A percentile compares a stretch with the other conserved stretches of the same genome.
These are phyloP conservation scores for Solidago caesia DNA, from an alignment of 129 eudicot genomes.

Conservation along the genomic window DNA sequence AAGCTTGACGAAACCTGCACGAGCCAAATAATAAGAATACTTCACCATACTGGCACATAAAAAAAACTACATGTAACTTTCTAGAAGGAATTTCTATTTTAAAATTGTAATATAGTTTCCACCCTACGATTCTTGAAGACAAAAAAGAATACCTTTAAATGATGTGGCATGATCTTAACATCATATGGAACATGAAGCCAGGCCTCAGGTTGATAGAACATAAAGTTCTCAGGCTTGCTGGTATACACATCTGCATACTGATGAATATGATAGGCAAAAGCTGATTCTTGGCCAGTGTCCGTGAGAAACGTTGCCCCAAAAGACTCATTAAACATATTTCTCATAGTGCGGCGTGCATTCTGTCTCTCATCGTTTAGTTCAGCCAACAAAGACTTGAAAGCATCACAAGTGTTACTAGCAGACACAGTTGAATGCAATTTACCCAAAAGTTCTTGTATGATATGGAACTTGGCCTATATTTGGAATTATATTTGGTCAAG, in stretches of 20 bases:
- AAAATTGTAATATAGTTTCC: not conserved
- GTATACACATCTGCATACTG: conserved; percentile 95
- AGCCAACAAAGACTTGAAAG: conserved; percentile 56
- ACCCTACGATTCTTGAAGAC: not conserved
- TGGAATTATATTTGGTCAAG: conserved; percentile 7
- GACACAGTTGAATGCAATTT: conserved; percentile 72
- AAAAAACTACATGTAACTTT: not conserved
- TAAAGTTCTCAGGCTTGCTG: conserved; percentile 92
- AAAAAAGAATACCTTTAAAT: conserved; percentile 60
- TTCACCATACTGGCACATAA: not conserved
- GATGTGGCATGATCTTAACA: conserved; percentile 98
- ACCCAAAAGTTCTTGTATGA: conserved; percentile 95
- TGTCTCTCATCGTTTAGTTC: conserved; percentile 90
- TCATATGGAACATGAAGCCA: conserved; percentile 97
- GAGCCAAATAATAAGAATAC: conserved; percentile 3
- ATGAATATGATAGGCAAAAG: conserved; percentile 92
- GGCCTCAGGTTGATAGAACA: conserved; percentile 88
- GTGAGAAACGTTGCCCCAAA: conserved; percentile 97
- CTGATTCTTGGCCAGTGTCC: conserved; percentile 94
- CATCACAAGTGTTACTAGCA: conserved; percentile 42
- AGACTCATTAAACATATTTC: conserved; percentile 80
- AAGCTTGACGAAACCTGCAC: conserved; percentile 38
- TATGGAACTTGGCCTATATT: conserved; percentile 87
- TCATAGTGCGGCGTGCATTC: conserved; percentile 74
- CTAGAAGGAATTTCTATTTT: not conserved